A percentile compares a stretch with the other conserved stretches of the same genome.
These are phyloP conservation scores for Aspergillus sp. DNA, from an alignment of 2,329 filamentous ascomycete genomes.

Conservation along the genomic window DNA sequence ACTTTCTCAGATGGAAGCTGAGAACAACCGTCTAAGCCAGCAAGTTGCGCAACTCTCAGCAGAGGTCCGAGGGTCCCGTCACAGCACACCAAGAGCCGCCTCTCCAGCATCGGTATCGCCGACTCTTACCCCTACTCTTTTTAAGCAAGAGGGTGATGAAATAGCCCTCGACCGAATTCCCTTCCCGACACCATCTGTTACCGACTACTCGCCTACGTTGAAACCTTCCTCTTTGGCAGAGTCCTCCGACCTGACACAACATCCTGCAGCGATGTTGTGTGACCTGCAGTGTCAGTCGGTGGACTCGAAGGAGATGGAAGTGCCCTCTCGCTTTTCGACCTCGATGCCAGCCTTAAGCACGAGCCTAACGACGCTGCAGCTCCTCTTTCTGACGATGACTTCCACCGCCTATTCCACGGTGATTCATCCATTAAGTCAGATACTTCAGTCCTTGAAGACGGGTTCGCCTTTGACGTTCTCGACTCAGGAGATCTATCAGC, in stretches of 20 bases:
- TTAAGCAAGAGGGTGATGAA: slow-evolving; percentile 47
- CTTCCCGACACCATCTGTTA: slow-evolving; percentile 39
- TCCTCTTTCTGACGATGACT: slow-evolving; percentile 68
- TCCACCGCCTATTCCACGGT: slow-evolving; percentile 60
- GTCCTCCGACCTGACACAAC: slow-evolving; percentile 95
- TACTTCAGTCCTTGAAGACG: slow-evolving; percentile 74
- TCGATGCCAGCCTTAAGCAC: slow-evolving; percentile 38
- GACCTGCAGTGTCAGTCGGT: slow-evolving; percentile 99
- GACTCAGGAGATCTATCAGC: slow-evolving; percentile 48
- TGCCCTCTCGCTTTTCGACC: slow-evolving; percentile 42
- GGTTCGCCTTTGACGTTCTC: slow-evolving; percentile 71
- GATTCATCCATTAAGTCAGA: slow-evolving; percentile 68
- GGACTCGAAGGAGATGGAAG: slow-evolving; percentile 54
- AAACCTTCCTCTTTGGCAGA: slow-evolving; percentile 47
- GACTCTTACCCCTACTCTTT: slow-evolving; percentile 41
- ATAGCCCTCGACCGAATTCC: slow-evolving; percentile 41
- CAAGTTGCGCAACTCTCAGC: slow-evolving; percentile 52
- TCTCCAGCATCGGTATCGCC: slow-evolving; percentile 36
- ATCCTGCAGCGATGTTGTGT: slow-evolving; percentile 99
- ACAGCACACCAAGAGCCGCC: slow-evolving; percentile 38
- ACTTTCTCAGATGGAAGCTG: slow-evolving; percentile 60
- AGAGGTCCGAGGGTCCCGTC: slow-evolving; percentile 44
- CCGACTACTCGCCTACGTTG: slow-evolving; percentile 41
- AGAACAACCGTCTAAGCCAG: slow-evolving; percentile 51
- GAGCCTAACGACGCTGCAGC: slow-evolving; percentile 61